Percentiles rank a stretch among this genome's conserved stretches.
Evolutionary conservation across 164 flowering plant genomes (phyloP).

Genomic region (Euptelea pleiosperma): DNA sequence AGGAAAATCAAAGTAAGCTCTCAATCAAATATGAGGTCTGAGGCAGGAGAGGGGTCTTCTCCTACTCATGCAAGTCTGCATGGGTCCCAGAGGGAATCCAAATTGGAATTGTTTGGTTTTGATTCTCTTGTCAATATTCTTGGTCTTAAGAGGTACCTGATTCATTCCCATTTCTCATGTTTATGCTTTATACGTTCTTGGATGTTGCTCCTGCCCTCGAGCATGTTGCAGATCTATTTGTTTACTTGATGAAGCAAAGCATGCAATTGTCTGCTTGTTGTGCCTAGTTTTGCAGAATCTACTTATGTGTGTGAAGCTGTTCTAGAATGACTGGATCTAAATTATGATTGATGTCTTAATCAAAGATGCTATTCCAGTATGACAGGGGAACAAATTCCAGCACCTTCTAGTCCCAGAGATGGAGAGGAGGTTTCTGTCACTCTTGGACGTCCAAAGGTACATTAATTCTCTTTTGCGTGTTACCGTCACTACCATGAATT

Average conservation of each 20-base stretch:
- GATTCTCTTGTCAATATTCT: conserved; percentile 95
- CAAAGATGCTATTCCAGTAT: conserved; percentile 48
- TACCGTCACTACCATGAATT: background rate
- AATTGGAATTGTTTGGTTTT: conserved; percentile 94
- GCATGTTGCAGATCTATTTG: background rate
- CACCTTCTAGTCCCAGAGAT: conserved; percentile 88
- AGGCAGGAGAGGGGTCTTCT: conserved; percentile 32
- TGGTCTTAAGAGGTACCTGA: conserved; percentile 77
- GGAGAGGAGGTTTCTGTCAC: conserved; percentile 76
- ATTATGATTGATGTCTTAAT: background rate
- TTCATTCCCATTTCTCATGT: conserved; percentile 2
- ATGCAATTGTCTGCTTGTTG: conserved; percentile 1
- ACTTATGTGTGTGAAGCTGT: background rate
- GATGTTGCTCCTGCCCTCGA: background rate
- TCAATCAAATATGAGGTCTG: conserved; percentile 27
- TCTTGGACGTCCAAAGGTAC: conserved; percentile 72
- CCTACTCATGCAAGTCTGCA: conserved; percentile 34
- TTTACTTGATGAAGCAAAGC: background rate
- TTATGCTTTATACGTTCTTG: background rate
- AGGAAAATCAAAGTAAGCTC: conserved; percentile 46
- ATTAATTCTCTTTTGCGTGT: conserved; percentile 7
- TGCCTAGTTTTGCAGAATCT: background rate
- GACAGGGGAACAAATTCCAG: conserved; percentile 80
- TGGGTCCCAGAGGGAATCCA: conserved; percentile 64
- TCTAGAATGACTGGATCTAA: background rate